Evolutionary conservation across 305 asterid genomes (phyloP).

Genomic region (Nicotiana rustica): DNA sequence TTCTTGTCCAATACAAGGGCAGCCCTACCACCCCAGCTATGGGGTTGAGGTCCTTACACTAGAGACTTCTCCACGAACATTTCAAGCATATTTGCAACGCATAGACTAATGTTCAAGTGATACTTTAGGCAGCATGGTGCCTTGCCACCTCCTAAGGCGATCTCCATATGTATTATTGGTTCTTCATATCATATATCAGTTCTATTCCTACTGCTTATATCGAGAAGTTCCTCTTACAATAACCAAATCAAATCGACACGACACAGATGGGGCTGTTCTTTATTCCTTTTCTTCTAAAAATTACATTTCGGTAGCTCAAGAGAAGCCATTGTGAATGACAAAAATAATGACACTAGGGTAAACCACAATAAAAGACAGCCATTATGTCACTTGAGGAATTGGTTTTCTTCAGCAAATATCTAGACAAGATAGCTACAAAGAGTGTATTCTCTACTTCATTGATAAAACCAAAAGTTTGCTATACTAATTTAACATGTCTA

Average conservation of each 20-base stretch:
- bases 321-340: neutral
- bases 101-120: neutral
- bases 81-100: neutral
- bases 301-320: neutral
- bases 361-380: neutral
- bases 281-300: neutral
- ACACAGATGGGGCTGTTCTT: neutral
- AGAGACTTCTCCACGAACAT: neutral
- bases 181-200: neutral
- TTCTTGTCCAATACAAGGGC: neutral
- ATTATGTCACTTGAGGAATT: neutral
- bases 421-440: neutral
- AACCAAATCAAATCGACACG: neutral
- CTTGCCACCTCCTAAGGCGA: neutral
- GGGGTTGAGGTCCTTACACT: neutral
- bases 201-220: neutral
- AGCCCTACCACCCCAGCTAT: neutral
- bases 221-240: neutral
- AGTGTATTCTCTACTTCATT: neutral
- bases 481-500: neutral
- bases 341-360: neutral
- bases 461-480: neutral
- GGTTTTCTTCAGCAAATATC: neutral
- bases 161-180: neutral
- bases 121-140: constrained; percentile 6